These are phyloP conservation scores for Hortiboletus flavorubellus DNA, from an alignment of 768 basidiomycete species.

Conservation along the genomic window DNA sequence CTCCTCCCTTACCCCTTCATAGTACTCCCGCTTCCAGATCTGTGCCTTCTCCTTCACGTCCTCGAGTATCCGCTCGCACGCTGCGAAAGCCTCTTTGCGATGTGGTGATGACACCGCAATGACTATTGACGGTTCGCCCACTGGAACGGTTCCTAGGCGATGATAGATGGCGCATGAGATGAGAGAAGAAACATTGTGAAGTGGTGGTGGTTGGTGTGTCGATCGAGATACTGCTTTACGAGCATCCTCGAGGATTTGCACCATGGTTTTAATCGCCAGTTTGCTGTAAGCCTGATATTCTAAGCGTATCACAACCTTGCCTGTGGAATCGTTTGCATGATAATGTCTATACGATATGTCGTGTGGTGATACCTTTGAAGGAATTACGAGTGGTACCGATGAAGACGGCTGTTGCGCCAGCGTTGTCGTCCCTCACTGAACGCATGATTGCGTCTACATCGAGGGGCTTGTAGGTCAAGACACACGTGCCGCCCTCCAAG, in stretches of 20 bases:
- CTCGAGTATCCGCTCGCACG: constrained; percentile 83
- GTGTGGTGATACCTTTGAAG: constrained; percentile 59
- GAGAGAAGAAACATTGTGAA: constrained; percentile 33
- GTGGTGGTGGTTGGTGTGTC: constrained; percentile 33
- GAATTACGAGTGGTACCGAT: constrained; percentile 85
- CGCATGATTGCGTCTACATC: constrained; percentile 55
- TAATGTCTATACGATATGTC: not conserved
- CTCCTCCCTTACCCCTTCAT: constrained; percentile 62
- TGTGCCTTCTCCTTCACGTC: constrained; percentile 78
- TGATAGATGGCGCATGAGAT: constrained; percentile 68
- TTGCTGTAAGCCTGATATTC: constrained; percentile 85
- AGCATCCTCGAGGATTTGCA: constrained; percentile 50
- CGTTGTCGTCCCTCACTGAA: constrained; percentile 58
- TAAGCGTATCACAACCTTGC: constrained; percentile 64
- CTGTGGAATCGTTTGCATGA: constrained; percentile 34
- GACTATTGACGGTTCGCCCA: constrained; percentile 80
- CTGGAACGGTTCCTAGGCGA: constrained; percentile 71
- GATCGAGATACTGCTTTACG: constrained; percentile 42
- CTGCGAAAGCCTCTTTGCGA: constrained; percentile 74
- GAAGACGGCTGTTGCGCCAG: constrained; percentile 75
- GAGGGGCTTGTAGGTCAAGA: constrained; percentile 57
- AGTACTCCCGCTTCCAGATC: constrained; percentile 92
- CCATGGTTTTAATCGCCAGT: constrained; percentile 76
- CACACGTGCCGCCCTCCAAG: constrained; percentile 34
- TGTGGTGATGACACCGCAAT: constrained; percentile 84